Evolutionary conservation across 768 basidiomycete genomes (phyloP).

Genomic region (Leccinum incarnatum): DNA sequence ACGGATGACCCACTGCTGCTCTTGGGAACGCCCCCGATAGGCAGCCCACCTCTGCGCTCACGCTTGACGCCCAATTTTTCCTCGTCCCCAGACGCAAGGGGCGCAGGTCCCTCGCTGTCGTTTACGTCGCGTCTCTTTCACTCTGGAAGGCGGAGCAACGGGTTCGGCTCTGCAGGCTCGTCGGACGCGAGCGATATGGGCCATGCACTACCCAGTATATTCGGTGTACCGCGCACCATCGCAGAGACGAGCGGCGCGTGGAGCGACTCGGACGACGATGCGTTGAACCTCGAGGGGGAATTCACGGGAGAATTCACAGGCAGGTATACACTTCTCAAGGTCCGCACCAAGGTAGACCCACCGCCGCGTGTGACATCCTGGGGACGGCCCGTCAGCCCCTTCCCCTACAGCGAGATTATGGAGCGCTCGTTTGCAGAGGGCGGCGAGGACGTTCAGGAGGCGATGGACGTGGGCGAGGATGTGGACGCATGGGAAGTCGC

Average conservation of each 20-base stretch:
- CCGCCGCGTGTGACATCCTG: conserved; percentile 59
- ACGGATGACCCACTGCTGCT: conserved; percentile 74
- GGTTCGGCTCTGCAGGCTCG: not conserved
- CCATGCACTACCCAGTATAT: conserved; percentile 17
- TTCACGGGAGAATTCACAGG: conserved; percentile 71
- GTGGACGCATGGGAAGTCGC: conserved; percentile 18
- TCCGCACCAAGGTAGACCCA: conserved; percentile 65
- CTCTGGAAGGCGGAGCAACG: conserved; percentile 2
- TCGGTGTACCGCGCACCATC: conserved; percentile 6
- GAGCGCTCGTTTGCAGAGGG: conserved; percentile 25
- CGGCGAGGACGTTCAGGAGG: not conserved
- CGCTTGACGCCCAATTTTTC: conserved; percentile 40
- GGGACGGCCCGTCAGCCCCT: conserved; percentile 72
- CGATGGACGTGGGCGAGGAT: conserved; percentile 2
- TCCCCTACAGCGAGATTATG: conserved; percentile 41
- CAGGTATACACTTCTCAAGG: conserved; percentile 49
- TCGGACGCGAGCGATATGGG: not conserved
- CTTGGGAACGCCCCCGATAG: conserved; percentile 38
- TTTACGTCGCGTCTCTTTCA: conserved; percentile 23
- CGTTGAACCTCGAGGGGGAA: conserved; percentile 47
- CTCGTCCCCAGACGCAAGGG: conserved; percentile 23
- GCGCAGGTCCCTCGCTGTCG: conserved; percentile 2
- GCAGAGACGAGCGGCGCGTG: conserved; percentile 12
- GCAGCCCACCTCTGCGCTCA: conserved; percentile 24
- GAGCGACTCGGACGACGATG: conserved; percentile 34